Percentiles rank a stretch among this genome's conserved stretches.
phyloP scores from a whole-genome alignment of 2,329 filamentous ascomycete genomes.

The Trichoderma oligosporum region DNA sequence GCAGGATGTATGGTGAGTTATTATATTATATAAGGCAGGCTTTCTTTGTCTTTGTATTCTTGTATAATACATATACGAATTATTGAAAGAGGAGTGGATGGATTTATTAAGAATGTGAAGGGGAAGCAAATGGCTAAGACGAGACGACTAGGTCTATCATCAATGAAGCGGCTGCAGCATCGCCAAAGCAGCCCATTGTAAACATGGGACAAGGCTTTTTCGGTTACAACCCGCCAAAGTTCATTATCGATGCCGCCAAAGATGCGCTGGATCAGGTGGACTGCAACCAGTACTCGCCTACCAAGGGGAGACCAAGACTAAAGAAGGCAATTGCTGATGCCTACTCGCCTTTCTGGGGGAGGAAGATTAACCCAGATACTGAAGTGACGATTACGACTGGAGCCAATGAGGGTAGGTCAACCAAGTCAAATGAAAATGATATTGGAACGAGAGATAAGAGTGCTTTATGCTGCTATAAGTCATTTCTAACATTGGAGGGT shows the following conservation, averaged over 20 bases:
- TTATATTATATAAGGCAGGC: neutral
- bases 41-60: neutral
- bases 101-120: neutral
- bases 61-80: too few relatives aligned
- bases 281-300: conserved; percentile 98
- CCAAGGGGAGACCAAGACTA: conserved; percentile 84
- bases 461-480: too few relatives aligned
- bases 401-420: conserved; percentile 63
- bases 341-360: conserved; percentile 85
- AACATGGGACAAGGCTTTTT: conserved; percentile 70
- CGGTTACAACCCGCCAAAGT: conserved; percentile 89
- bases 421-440: neutral
- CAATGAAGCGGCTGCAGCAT: conserved; percentile 62
- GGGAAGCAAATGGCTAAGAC: neutral
- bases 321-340: conserved; percentile 91
- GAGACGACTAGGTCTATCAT: conserved; percentile 54
- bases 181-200: conserved; percentile 60
- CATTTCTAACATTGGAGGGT: neutral
- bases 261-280: conserved; percentile 84
- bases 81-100: too few relatives aligned
- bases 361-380: conserved; percentile 77
- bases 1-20: conserved; percentile 51
- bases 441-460: neutral
- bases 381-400: conserved; percentile 94
- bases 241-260: conserved; percentile 89